Conservation (phyloP, 2,329 filamentous ascomycete genomes). For the Cephalotrichum gorgonifer region DNA sequence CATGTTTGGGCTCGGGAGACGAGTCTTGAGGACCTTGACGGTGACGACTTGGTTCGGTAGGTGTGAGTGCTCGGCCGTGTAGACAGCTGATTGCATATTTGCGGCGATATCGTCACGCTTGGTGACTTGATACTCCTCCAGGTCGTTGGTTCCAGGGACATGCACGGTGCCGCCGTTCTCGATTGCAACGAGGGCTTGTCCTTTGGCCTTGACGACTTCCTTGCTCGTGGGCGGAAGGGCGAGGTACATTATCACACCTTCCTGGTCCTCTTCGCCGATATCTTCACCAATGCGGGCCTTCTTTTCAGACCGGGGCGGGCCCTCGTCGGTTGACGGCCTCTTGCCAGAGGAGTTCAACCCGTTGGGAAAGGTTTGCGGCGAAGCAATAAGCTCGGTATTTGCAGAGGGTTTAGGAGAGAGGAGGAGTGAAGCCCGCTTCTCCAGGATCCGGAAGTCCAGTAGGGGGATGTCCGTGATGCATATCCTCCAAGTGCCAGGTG, state of each 20-base stretch:
- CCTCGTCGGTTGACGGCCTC: constrained; percentile 25
- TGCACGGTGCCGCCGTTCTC: constrained; percentile 36
- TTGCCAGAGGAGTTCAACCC: constrained; percentile 38
- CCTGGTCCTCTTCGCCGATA: constrained; percentile 1
- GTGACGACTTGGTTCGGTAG: constrained; percentile 45
- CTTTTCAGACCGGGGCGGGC: constrained; percentile 1
- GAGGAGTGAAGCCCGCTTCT: constrained; percentile 37
- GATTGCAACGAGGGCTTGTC: constrained; percentile 41
- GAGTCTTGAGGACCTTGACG: constrained; percentile 51
- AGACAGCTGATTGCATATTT: constrained; percentile 44
- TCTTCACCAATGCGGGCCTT: constrained; percentile 1
- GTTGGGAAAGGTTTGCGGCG: constrained; percentile 19
- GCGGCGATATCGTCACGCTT: constrained; percentile 47
- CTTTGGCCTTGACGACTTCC: constrained; percentile 37
- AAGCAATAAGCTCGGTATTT: constrained; percentile 13
- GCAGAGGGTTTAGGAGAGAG: constrained; percentile 11
- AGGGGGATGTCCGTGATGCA: constrained; percentile 36
- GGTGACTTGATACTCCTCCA: constrained; percentile 43
- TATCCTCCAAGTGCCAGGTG: constrained; percentile 48
- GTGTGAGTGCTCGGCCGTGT: constrained; percentile 41
- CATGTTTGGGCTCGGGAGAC: constrained; percentile 24
- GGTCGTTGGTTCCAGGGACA: constrained; percentile 37
- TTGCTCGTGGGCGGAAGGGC: not conserved
- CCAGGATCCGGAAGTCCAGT: constrained; percentile 47
- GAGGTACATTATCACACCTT: constrained; percentile 7